Evolutionary conservation across 2,329 filamentous ascomycete species (phyloP), one percentile per base, ranked within the genome.

Genomic region (Verticillium isaacii): DNA sequence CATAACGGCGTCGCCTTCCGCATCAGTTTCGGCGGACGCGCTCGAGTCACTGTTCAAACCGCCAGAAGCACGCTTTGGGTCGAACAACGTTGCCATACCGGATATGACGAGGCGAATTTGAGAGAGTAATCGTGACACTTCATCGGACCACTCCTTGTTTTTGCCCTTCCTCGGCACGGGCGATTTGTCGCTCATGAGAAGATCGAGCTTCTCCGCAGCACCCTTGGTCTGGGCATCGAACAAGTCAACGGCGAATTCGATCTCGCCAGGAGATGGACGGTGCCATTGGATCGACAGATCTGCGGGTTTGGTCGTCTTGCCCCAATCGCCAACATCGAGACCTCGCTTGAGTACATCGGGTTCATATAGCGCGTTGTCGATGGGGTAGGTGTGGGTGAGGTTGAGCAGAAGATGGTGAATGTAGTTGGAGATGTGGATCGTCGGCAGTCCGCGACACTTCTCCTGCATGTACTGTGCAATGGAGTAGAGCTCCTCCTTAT

Each of bases 141-240:
- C 96, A 73, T 99, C 95, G 0, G 94, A 97, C 95, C 95, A 99
- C 69, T 97, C 94, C 75, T 98, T 99, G 68, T 96, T 96, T 73
- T 94, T 97, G 41, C 95, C 95, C 67, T 93, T 94, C 61, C 94
- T 86, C 74, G 93, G 96, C 60, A 98, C 89, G 2, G 88, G 89
- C 1, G 93, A 89, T 39, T 89, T 85, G 56, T 92, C 88, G 64
- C 91, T 89, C 71, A 92, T 96, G n/a, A 99, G 82, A 8, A 89
- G 85, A 65, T 86, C 85, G 14, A 99, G 78, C 64, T 92, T 87
- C 62, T 88, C 80, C 63, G 94, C 84, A 2, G 94, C 93, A 50
- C 86, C 88, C 61, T 86, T 86, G 6, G 90, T 89, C 74, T 98
- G 93, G 1, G 89, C 89, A 66, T 93, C 88, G 69, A 97, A 98